Percentiles rank a stretch among this genome's conserved stretches.
These are phyloP conservation scores for Moniliophthora roreri DNA, from an alignment of 1,284 basidiomycete species.

Conservation along the genomic window DNA sequence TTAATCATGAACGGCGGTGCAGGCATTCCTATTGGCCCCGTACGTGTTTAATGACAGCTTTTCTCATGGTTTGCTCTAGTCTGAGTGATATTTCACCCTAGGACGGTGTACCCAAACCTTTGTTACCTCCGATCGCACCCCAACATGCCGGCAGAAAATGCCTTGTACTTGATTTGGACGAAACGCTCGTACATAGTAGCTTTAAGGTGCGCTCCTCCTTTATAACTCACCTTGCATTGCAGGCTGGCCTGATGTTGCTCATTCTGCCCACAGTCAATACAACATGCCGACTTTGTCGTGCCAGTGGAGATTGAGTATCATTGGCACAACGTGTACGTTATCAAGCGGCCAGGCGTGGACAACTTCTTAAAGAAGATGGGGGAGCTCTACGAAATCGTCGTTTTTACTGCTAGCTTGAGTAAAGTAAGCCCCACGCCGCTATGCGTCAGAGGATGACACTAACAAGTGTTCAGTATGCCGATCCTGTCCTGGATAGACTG, in stretches of 20 bases:
- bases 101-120: slow-evolving; percentile 84
- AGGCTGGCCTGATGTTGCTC: background rate
- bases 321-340: slow-evolving; percentile 98
- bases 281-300: slow-evolving; percentile 96
- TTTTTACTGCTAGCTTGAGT: slow-evolving; percentile 96
- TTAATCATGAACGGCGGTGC: slow-evolving; percentile 50
- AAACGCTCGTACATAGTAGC: slow-evolving; percentile 85
- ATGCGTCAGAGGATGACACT: slow-evolving; percentile 13
- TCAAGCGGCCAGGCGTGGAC: slow-evolving; percentile 98
- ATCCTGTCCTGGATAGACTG: slow-evolving; percentile 96
- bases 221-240: background rate
- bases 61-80: background rate
- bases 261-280: slow-evolving; percentile 69
- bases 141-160: slow-evolving; percentile 80
- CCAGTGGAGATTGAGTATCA: slow-evolving; percentile 99
- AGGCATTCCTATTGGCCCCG: slow-evolving; percentile 54
- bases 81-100: slow-evolving; percentile 26
- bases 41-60: slow-evolving; percentile 24
- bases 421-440: slow-evolving; percentile 56
- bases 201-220: slow-evolving; percentile 59
- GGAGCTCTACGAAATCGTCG: slow-evolving; percentile 96
- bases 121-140: slow-evolving; percentile 67
- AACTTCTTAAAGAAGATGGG: slow-evolving; percentile 97
- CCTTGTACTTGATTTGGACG: slow-evolving; percentile 86
- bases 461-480: slow-evolving; percentile 75